These are phyloP conservation scores for Ascosphaera apis DNA, from an alignment of 2,329 filamentous ascomycete genomes.

Conservation along the genomic window DNA sequence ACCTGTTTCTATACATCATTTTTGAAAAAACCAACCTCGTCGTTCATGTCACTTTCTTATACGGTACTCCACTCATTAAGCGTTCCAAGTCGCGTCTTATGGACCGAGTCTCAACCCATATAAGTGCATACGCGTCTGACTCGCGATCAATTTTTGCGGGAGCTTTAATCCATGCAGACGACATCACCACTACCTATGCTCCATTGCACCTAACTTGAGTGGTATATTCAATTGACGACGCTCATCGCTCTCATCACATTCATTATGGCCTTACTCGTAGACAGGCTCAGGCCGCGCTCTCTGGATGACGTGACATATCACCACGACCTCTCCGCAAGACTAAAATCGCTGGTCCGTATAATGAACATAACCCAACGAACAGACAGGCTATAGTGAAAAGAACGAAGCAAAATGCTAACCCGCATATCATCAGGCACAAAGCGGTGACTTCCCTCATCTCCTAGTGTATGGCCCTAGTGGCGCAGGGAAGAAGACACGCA, in stretches of 20 bases:
- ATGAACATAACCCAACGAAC: too few species aligned
- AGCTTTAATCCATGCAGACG: too few species aligned
- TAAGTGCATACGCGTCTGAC: too few species aligned
- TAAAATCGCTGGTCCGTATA: conserved; percentile 54
- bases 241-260: conserved; percentile 1
- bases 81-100: too few species aligned
- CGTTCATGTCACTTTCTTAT: too few species aligned
- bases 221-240: not conserved
- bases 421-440: conserved; percentile 46
- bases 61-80: too few species aligned
- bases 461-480: conserved; percentile 93
- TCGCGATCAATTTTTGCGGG: too few species aligned
- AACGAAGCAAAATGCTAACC: not conserved
- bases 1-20: too few species aligned
- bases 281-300: conserved; percentile 33
- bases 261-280: conserved; percentile 39
- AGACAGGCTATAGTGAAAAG: too few species aligned
- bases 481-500: conserved; percentile 91
- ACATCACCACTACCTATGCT: too few species aligned
- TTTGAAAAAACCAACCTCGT: too few species aligned
- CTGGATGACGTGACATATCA: conserved; percentile 56
- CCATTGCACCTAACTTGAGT: not conserved
- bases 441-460: conserved; percentile 90
- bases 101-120: too few species aligned
- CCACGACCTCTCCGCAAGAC: conserved; percentile 60